These are phyloP conservation scores for Aspergillus tanneri DNA, from an alignment of 2,329 filamentous ascomycete genomes.

Conservation along the genomic window DNA sequence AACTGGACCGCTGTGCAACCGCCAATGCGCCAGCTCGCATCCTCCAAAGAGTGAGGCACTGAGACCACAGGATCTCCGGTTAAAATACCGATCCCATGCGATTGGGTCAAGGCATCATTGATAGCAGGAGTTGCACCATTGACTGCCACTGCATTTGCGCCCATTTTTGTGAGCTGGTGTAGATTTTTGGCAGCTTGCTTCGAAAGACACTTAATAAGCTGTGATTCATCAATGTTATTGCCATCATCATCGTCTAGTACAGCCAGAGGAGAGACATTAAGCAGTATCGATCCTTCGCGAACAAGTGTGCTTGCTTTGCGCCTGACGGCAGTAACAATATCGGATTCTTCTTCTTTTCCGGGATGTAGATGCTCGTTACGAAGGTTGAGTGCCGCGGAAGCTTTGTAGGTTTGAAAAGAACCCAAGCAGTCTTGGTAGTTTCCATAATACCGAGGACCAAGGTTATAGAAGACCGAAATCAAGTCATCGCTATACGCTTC, in stretches of 20 bases:
- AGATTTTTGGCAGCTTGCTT: constrained; percentile 67
- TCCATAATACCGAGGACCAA: constrained; percentile 87
- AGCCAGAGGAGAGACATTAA: constrained; percentile 78
- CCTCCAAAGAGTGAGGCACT: constrained; percentile 80
- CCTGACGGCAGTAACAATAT: constrained; percentile 85
- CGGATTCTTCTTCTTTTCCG: constrained; percentile 85
- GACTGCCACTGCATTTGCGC: constrained; percentile 75
- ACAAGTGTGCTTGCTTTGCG: constrained; percentile 79
- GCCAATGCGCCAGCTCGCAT: constrained; percentile 89
- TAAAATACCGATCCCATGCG: constrained; percentile 77
- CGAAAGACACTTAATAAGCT: constrained; percentile 73
- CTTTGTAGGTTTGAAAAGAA: constrained; percentile 92
- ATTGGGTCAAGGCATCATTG: constrained; percentile 79
- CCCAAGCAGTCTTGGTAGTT: constrained; percentile 97
- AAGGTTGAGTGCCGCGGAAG: constrained; percentile 84
- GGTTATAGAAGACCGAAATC: constrained; percentile 82
- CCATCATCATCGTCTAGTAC: constrained; percentile 79
- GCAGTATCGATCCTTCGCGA: constrained; percentile 74
- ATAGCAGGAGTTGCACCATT: constrained; percentile 86
- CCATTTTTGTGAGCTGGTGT: constrained; percentile 67
- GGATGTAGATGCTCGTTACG: constrained; percentile 88
- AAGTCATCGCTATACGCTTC: constrained; percentile 88
- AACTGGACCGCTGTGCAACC: constrained; percentile 84
- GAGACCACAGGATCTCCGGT: constrained; percentile 80
- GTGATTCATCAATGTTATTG: constrained; percentile 68